Conservation (phyloP, 768 basidiomycete genomes). For the Amanita rimosa region DNA sequence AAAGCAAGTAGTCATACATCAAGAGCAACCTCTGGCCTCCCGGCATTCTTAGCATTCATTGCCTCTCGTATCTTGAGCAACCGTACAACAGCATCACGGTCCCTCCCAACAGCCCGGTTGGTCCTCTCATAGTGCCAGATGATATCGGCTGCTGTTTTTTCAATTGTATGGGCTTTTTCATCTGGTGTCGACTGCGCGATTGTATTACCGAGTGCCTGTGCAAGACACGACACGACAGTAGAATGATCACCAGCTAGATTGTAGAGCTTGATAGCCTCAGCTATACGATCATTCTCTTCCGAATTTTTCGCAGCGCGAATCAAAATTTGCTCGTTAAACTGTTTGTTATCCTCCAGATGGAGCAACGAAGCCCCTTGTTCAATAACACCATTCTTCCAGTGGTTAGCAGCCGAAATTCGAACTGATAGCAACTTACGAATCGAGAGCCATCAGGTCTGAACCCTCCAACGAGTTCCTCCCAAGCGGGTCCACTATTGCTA, state of each 20-base stretch:
- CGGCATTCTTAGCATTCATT: conserved; percentile 60
- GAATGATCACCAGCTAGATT: conserved; percentile 88
- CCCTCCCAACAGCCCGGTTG: conserved; percentile 61
- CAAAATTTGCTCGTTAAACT: conserved; percentile 78
- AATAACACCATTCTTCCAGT: conserved; percentile 65
- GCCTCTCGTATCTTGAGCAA: conserved; percentile 77
- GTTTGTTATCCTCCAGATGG: conserved; percentile 48
- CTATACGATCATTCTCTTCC: conserved; percentile 72
- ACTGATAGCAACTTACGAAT: conserved; percentile 45
- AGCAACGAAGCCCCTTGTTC: conserved; percentile 76
- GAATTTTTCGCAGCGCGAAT: conserved; percentile 73
- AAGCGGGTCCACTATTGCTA: conserved; percentile 67
- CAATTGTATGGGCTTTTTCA: conserved; percentile 57
- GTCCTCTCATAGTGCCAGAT: conserved; percentile 71
- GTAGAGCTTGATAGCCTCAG: conserved; percentile 91
- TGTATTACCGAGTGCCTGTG: conserved; percentile 77
- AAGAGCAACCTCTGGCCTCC: conserved; percentile 66
- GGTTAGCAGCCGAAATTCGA: not conserved
- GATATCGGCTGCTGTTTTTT: conserved; percentile 69
- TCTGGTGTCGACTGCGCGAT: conserved; percentile 51
- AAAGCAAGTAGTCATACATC: conserved; percentile 42
- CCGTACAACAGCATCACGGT: conserved; percentile 62
- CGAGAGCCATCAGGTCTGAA: conserved; percentile 83
- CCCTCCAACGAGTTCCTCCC: conserved; percentile 93
- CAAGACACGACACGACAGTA: conserved; percentile 81